These are phyloP conservation scores for Sporopachydermia cereana DNA, from an alignment of 1,139 yeast species.

Conservation along the genomic window DNA sequence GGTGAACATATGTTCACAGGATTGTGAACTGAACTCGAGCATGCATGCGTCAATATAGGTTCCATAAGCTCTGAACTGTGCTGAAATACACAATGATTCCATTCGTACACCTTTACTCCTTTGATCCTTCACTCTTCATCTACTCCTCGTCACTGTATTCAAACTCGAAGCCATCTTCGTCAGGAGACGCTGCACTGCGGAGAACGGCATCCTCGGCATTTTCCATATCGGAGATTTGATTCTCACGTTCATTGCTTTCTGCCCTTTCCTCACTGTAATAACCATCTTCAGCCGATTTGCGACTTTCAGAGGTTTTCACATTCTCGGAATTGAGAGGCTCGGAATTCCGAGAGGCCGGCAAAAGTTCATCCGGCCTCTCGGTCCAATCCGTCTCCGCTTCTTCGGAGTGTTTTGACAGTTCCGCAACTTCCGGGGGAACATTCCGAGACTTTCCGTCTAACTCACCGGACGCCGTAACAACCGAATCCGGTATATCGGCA, in stretches of 20 bases:
- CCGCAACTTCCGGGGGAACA: neutral
- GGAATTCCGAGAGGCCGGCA: no score
- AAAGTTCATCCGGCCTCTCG: constrained; percentile 10
- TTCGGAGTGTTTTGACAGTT: neutral
- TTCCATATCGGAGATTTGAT: constrained; percentile 6
- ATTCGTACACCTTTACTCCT: no score
- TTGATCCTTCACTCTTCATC: neutral
- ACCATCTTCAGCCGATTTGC: neutral
- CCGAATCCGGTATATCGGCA: constrained; percentile 6
- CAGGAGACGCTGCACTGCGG: no score
- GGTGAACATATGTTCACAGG: no score
- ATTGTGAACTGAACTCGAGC: no score
- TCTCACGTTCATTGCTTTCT: constrained; percentile 5
- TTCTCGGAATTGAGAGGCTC: neutral
- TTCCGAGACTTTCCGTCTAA: neutral
- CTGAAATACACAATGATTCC: no score
- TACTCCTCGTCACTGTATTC: constrained; percentile 26
- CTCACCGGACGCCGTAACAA: no score
- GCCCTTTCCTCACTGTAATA: neutral
- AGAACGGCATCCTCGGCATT: no score
- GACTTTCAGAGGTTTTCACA: neutral
- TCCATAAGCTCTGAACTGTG: no score
- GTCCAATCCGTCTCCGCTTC: constrained; percentile 6
- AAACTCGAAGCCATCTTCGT: constrained; percentile 23
- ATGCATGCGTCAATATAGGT: no score